phyloP scores from a whole-genome alignment of 129 eudicot species.

The Deinandra increscens region DNA sequence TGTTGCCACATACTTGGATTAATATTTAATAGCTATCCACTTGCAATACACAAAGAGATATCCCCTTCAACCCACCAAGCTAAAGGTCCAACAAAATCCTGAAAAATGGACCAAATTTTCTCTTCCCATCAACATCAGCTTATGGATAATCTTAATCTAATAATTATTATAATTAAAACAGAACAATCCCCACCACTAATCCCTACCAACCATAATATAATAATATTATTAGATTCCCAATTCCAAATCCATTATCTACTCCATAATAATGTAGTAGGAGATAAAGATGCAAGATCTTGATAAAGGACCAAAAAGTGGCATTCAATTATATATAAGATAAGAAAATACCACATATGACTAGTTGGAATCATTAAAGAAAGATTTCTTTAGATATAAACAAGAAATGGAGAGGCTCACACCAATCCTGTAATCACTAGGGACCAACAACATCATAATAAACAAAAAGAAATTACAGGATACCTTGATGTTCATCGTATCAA shows the following conservation, averaged over 20 bases:
- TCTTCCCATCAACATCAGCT: conserved; percentile 35
- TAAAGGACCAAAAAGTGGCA: conserved; percentile 15
- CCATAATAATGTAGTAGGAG: conserved; percentile 1
- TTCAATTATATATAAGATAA: conserved; percentile 12
- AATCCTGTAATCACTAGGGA: too few relatives aligned
- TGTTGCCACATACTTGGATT: background rate
- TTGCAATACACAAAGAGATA: conserved; percentile 21
- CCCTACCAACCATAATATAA: conserved; percentile 29
- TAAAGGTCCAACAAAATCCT: background rate
- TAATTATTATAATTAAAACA: conserved; percentile 15
- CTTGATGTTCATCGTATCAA: conserved; percentile 33
- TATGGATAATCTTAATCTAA: conserved; percentile 23
- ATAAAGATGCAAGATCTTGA: conserved; percentile 33
- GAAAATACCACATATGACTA: conserved; percentile 12
- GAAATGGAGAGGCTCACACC: too few relatives aligned
- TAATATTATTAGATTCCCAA: conserved; percentile 24
- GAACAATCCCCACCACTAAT: background rate
- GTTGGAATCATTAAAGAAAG: conserved; percentile 3
- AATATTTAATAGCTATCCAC: conserved; percentile 15
- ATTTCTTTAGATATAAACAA: conserved; percentile 30
- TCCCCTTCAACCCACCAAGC: conserved; percentile 31
- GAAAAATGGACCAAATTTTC: conserved; percentile 16
- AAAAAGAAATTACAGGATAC: too few relatives aligned
- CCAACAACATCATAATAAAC: too few relatives aligned
- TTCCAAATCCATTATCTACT: conserved; percentile 40